Conservation (phyloP, 1,284 basidiomycete species). For the Tetrapyrgos nigripes region DNA sequence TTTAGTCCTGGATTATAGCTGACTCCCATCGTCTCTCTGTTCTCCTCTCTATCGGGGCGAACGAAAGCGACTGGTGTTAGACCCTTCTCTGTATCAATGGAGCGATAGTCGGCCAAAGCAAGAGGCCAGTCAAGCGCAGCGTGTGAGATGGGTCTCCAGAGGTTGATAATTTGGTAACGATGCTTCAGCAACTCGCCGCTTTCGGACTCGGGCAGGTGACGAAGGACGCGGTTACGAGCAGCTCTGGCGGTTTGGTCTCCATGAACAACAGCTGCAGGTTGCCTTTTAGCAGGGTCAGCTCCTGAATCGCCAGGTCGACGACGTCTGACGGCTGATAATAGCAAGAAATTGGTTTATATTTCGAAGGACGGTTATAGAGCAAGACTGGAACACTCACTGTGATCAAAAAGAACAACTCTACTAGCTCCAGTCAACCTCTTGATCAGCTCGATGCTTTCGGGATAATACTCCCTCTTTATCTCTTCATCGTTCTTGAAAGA, state of each 20-base stretch:
- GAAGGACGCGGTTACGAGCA: slow-evolving; percentile 55
- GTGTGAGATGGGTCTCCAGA: slow-evolving; percentile 70
- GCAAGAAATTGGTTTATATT: background rate
- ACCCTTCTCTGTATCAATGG: slow-evolving; percentile 53
- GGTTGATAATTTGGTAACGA: slow-evolving; percentile 75
- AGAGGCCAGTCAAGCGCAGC: slow-evolving; percentile 65
- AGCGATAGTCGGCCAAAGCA: slow-evolving; percentile 65
- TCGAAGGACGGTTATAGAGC: no score
- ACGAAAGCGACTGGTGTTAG: slow-evolving; percentile 54
- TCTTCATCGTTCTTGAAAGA: slow-evolving; percentile 53
- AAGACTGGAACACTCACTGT: slow-evolving; percentile 51
- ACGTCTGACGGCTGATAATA: slow-evolving; percentile 46
- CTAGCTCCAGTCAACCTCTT: slow-evolving; percentile 68
- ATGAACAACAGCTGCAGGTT: slow-evolving; percentile 57
- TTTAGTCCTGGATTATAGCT: slow-evolving; percentile 57
- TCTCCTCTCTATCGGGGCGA: slow-evolving; percentile 50
- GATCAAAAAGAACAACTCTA: slow-evolving; percentile 65
- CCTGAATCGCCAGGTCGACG: slow-evolving; percentile 43
- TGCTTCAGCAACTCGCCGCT: slow-evolving; percentile 50
- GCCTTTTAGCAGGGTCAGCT: slow-evolving; percentile 43
- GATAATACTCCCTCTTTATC: slow-evolving; percentile 61
- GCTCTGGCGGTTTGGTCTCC: slow-evolving; percentile 64
- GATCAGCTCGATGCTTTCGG: slow-evolving; percentile 62
- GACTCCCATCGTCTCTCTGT: slow-evolving; percentile 66
- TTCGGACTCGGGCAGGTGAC: slow-evolving; percentile 51